Evolutionary conservation across 2,329 filamentous ascomycete genomes (phyloP), one percentile per base, ranked within the genome.

Genomic region (Arachnomyces sp.): DNA sequence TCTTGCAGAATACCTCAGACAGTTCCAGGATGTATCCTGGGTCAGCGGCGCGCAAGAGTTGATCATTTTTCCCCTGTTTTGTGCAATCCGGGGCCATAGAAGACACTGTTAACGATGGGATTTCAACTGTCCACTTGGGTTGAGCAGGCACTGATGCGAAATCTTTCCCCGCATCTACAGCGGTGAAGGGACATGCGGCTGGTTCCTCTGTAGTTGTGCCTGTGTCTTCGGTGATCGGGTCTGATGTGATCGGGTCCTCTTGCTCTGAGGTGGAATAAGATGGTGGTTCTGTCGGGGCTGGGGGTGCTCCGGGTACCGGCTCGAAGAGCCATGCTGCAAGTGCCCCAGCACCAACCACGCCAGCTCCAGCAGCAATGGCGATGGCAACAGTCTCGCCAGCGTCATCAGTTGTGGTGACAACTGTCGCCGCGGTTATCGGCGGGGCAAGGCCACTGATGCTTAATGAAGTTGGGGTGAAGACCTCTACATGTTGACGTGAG

Each of bases 391-490:
- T 39, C 13, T 33, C 4, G 7, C 37, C 37, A 30, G 36, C n/a
- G 2, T 40, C 34, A 16, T 43, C 25, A 28, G 40, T 43, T 34
- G 40, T 43, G 12, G 40, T 43, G 17, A 40, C 35, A 13, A 18
- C 18, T n/a, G 34, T 36, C 16, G 34, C 34, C n/a, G 30, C 16
- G 34, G 29, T 35, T 35, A 43, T 17, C 31, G 39, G 39, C 6
- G 39, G 39, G 21, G 34, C 32, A 28, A 39, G 8, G 31, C 37
- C 40, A 13, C 30, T 30, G 25, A 39, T 21, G 21, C 36, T 34
- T 15, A 40, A 11, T 17, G 40, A 39, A 11, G 40, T 43, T 17
- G 40, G 40, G 5, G 40, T 43, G 18, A 43, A 43, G 12, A 43
- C 40, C 30, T 13, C 40, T 43, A 28, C 13, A 32, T 13, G n/a